phyloP scores from a whole-genome alignment of 2,329 filamentous ascomycete species.

The Fusarium buxicola region DNA sequence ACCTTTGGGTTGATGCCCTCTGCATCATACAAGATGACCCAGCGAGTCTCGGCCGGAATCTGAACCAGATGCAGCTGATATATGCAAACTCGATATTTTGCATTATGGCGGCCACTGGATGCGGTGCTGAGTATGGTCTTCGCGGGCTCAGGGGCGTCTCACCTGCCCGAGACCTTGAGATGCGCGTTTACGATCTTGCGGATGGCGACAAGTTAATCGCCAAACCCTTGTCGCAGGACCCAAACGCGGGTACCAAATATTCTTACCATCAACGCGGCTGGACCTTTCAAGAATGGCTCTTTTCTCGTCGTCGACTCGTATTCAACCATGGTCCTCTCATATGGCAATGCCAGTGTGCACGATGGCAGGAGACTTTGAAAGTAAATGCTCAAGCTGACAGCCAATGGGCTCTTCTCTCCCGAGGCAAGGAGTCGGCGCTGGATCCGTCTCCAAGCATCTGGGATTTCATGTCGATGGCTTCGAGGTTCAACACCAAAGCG shows the following conservation, averaged over 20 bases:
- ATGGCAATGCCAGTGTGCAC: constrained; percentile 24
- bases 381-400: background rate
- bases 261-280: constrained; percentile 24
- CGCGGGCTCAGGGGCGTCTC: constrained; percentile 13
- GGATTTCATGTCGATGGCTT: constrained; percentile 17
- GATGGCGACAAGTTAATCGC: constrained; percentile 11
- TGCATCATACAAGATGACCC: constrained; percentile 24
- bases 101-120: constrained; percentile 20
- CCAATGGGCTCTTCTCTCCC: background rate
- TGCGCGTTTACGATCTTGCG: constrained; percentile 14
- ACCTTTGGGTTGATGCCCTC: constrained; percentile 25
- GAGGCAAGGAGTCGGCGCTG: constrained; percentile 4
- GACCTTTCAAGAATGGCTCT: constrained; percentile 30
- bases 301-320: constrained; percentile 12
- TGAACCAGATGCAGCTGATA: constrained; percentile 28
- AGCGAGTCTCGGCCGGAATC: constrained; percentile 9
- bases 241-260: constrained; percentile 13
- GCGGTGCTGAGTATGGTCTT: constrained; percentile 22
- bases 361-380: constrained; percentile 14
- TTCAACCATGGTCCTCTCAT: constrained; percentile 8
- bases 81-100: constrained; percentile 22
- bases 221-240: background rate
- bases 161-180: constrained; percentile 11
- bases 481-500: constrained; percentile 18
- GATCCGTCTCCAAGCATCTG: constrained; percentile 22